Base-by-base conservation (phyloP, 2,329 filamentous ascomycete genomes). In the Aulographum hederae region DNA sequence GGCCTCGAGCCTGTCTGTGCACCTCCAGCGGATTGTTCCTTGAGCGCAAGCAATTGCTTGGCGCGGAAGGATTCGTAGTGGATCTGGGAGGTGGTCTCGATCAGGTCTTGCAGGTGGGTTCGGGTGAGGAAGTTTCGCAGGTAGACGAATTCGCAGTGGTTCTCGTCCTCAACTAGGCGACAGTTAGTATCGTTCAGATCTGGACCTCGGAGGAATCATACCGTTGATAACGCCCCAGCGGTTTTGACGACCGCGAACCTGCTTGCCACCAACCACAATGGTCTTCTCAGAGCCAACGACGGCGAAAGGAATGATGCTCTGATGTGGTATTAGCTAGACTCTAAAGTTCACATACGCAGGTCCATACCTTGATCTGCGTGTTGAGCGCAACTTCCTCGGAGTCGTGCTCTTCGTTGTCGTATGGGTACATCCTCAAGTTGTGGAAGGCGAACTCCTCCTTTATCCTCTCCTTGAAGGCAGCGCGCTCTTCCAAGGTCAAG, bases 31-130 rank as follows among this genome's bases (percentile, higher is more conserved):
- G 81, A 92, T 68, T 79, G 93, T 67, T 98, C 89, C 73, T 95
- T 98, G 54, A 98, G 70, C 36, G 89, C 89, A 52, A 98, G 65
- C 48, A 98, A 67, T 61, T 98, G 89, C 75, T 98, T 98, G 49
- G 89, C 85, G 60, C 89, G 85, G 85, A 98, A 98, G 37, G 84
- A 92, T 69, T 98, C 89, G 68, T 98, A 98, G 69, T 98, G 89
- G 60, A 94, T 98, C 67, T 98, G 89, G 45, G 85, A 94, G 30
- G 89, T 98, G 19, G 89, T 98, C 65, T 98, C 89, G 58, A 98
- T 94, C 44, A 98, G 73, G 51, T 98, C 89, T 67, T 98, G 89
- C 35, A 98, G 73, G 59, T 98, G 89, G 41, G 89, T 95, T 53
- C 89, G 82, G 47, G 91, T 92, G 41, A 98, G 73, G 73, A 98